These are phyloP conservation scores for Xylariaceae sp. DNA, from an alignment of 2,329 filamentous ascomycete genomes.

Conservation along the genomic window DNA sequence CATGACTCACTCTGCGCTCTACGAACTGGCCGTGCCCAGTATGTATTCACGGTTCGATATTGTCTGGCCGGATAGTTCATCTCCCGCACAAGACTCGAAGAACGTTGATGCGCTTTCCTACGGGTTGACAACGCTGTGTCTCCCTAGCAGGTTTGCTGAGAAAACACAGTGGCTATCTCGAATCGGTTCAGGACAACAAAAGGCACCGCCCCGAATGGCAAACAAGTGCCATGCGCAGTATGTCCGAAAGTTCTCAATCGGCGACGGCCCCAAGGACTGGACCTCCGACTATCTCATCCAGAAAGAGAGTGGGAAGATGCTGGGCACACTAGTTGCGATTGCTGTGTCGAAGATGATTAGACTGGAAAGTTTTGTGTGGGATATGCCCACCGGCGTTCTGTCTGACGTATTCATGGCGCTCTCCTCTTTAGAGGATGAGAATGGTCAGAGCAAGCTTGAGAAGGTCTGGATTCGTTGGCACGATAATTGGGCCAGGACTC, in stretches of 20 bases:
- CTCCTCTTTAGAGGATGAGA: slow-evolving; percentile 61
- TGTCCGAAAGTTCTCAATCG: slow-evolving; percentile 75
- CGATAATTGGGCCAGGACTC: slow-evolving; percentile 55
- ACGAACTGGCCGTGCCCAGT: slow-evolving; percentile 67
- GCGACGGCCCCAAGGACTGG: slow-evolving; percentile 75
- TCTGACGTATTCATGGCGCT: slow-evolving; percentile 77
- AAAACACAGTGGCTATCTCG: slow-evolving; percentile 34
- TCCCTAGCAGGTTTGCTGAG: slow-evolving; percentile 50
- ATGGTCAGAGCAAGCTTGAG: slow-evolving; percentile 60
- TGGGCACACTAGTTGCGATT: slow-evolving; percentile 74
- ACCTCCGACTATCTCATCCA: slow-evolving; percentile 76
- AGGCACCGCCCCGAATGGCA: slow-evolving; percentile 27
- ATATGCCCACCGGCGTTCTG: slow-evolving; percentile 81
- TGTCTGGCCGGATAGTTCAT: slow-evolving; percentile 72
- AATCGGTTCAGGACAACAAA: slow-evolving; percentile 17
- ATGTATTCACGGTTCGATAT: slow-evolving; percentile 86
- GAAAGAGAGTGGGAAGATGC: slow-evolving; percentile 81
- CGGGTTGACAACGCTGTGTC: slow-evolving; percentile 72
- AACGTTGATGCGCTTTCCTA: slow-evolving; percentile 80
- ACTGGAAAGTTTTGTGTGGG: slow-evolving; percentile 78
- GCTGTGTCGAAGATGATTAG: slow-evolving; percentile 78
- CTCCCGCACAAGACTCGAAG: slow-evolving; percentile 58
- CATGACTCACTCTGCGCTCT: slow-evolving; percentile 70
- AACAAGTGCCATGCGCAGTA: slow-evolving; percentile 71
- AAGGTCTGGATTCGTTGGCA: slow-evolving; percentile 80